These are phyloP conservation scores for Fusarium irregulare DNA, from an alignment of 2,329 filamentous ascomycete species.

Conservation along the genomic window DNA sequence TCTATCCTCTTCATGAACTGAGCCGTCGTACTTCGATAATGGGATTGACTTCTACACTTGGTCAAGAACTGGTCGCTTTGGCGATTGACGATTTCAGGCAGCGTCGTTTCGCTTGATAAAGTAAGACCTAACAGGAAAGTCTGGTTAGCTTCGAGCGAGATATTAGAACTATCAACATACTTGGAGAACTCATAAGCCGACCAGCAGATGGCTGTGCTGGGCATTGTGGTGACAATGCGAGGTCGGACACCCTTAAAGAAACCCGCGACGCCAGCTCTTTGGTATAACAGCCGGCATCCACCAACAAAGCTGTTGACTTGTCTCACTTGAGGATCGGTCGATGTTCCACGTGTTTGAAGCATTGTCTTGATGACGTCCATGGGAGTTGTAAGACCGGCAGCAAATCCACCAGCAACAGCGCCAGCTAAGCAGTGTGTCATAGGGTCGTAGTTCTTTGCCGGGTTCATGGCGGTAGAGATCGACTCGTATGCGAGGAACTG, in stretches of 20 bases:
- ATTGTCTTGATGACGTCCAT: slow-evolving; percentile 99
- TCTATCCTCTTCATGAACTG: slow-evolving; percentile 12
- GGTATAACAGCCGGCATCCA: slow-evolving; percentile 83
- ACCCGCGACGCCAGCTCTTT: slow-evolving; percentile 83
- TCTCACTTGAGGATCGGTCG: slow-evolving; percentile 81
- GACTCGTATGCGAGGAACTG: slow-evolving; percentile 99
- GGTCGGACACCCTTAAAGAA: slow-evolving; percentile 96
- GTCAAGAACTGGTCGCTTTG: slow-evolving; percentile 6
- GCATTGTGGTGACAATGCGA: slow-evolving; percentile 94
- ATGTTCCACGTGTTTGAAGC: slow-evolving; percentile 90
- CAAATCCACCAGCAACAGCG: slow-evolving; percentile 91
- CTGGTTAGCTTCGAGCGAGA: slow-evolving; percentile 5
- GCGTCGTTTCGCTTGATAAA: slow-evolving; percentile 67
- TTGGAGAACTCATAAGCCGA: slow-evolving; percentile 78
- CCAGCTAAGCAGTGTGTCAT: slow-evolving; percentile 93
- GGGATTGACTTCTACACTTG: slow-evolving; percentile 16
- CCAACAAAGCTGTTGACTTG: slow-evolving; percentile 85
- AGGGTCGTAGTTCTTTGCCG: slow-evolving; percentile 86
- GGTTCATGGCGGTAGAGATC: slow-evolving; percentile 93
- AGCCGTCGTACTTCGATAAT: slow-evolving; percentile 15
- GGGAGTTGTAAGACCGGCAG: slow-evolving; percentile 92
- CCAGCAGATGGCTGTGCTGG: slow-evolving; percentile 99
- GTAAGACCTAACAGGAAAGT: slow-evolving; percentile 60
- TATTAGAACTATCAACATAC: slow-evolving; percentile 56
- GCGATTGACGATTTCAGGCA: slow-evolving; percentile 45